Conservation (phyloP, 768 basidiomycete genomes). For the Pleurotus djamor region DNA sequence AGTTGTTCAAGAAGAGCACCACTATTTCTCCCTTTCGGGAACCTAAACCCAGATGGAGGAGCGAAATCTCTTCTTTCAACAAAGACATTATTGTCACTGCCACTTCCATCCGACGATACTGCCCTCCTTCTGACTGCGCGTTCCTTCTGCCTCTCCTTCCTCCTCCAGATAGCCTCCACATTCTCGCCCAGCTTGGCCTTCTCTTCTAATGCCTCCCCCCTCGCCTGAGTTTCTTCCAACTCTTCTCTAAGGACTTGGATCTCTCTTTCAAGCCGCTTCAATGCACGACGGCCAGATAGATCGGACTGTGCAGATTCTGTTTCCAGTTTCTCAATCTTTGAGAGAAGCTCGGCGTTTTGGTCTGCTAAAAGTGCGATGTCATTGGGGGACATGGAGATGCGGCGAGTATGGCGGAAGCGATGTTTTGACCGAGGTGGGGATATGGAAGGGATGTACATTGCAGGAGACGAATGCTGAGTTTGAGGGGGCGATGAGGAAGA, state of each 20-base stretch:
- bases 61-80: constrained; percentile 55
- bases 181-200: constrained; percentile 47
- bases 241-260: constrained; percentile 72
- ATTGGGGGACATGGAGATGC: constrained; percentile 62
- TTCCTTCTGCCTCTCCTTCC: constrained; percentile 47
- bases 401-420: constrained; percentile 30
- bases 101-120: constrained; percentile 25
- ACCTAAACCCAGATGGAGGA: constrained; percentile 26
- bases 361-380: constrained; percentile 74
- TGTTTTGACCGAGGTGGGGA: constrained; percentile 22
- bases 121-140: constrained; percentile 37
- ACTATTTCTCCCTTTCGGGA: not conserved
- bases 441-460: constrained; percentile 21
- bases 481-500: constrained; percentile 8
- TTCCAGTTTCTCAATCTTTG: constrained; percentile 76
- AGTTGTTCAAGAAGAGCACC: not conserved
- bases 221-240: constrained; percentile 71
- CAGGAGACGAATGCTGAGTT: constrained; percentile 6
- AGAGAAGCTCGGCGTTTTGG: constrained; percentile 79
- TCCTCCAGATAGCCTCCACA: constrained; percentile 40
- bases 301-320: constrained; percentile 66
- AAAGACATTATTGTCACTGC: constrained; percentile 24
- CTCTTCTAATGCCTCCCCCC: constrained; percentile 70
- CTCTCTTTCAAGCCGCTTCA: constrained; percentile 78
- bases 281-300: constrained; percentile 60